Evolutionary conservation across 495 filamentous ascomycete species (phyloP).

Genomic region (Rusavskia elegans): DNA sequence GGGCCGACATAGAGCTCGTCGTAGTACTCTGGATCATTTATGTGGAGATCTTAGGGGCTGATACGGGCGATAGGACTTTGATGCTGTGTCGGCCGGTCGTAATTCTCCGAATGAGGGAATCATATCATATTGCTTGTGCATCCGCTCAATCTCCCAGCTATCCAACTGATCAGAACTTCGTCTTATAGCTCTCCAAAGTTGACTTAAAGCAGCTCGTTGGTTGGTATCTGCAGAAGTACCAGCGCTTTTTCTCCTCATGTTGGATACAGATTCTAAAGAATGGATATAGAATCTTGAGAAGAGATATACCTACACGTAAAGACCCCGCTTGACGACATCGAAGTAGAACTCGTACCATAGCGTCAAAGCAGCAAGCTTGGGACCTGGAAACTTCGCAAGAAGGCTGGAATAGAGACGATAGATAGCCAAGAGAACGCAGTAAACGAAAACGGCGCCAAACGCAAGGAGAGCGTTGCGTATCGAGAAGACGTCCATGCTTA

Average conservation of each 20-base stretch:
- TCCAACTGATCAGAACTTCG: background rate
- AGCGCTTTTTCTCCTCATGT: too few species aligned
- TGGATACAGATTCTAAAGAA: conserved; percentile 2
- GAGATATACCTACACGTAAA: conserved; percentile 11
- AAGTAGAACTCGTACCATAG: conserved; percentile 34
- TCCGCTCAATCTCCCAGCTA: background rate
- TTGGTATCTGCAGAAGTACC: too few species aligned
- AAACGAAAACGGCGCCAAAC: too few species aligned
- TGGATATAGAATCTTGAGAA: too few species aligned
- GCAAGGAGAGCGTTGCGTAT: too few species aligned
- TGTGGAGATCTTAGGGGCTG: conserved; percentile 22
- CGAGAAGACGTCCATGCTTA: too few species aligned
- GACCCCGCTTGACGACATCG: conserved; percentile 22
- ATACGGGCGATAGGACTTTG: conserved; percentile 25
- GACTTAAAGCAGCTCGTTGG: conserved; percentile 27
- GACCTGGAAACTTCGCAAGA: conserved; percentile 28
- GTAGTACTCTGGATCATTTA: conserved; percentile 19
- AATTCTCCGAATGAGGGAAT: background rate
- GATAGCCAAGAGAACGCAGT: background rate
- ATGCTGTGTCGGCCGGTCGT: too few species aligned
- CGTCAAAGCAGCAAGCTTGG: conserved; percentile 33
- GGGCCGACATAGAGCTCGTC: conserved; percentile 14
- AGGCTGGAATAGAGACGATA: conserved; percentile 21
- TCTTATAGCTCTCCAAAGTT: conserved; percentile 25
- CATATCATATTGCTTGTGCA: background rate